A percentile compares a stretch with the other conserved stretches of the same genome.
These are phyloP conservation scores for Sesbania bispinosa DNA, from an alignment of 306 rosid species.

Conservation along the genomic window DNA sequence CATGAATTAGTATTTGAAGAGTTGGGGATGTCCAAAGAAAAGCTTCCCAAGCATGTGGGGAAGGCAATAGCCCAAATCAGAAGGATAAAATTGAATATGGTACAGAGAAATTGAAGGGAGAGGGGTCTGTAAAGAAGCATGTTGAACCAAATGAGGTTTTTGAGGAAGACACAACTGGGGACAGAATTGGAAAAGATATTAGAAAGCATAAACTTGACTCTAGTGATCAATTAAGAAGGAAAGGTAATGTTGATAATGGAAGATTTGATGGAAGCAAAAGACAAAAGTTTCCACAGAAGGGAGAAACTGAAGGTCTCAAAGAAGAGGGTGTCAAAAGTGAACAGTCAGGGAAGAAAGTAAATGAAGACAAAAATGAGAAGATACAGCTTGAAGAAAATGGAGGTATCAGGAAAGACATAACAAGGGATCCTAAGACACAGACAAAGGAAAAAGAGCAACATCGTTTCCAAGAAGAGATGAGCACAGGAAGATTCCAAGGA, in stretches of 20 bases:
- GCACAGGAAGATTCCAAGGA: not conserved
- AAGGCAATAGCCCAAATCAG: not conserved
- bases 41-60: not conserved
- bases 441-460: not conserved
- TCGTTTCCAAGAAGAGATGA: not conserved
- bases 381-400: constrained; percentile 3
- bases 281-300: not conserved
- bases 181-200: not conserved
- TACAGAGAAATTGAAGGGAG: not conserved
- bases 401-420: not conserved
- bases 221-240: not conserved
- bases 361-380: constrained; percentile 1
- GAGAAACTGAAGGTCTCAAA: not conserved
- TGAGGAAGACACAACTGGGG: not conserved
- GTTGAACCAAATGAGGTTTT: constrained; percentile 21
- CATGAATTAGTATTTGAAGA: not conserved
- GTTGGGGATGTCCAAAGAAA: not conserved
- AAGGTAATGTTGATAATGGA: not conserved
- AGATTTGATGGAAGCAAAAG: constrained; percentile 19
- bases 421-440: not conserved
- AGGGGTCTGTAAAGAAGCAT: not conserved
- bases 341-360: not conserved
- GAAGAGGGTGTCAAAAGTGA: not conserved
- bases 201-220: constrained; percentile 1
- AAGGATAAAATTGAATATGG: not conserved